Conservation (phyloP, 1,284 basidiomycete species). For the Volvariella volvacea region DNA sequence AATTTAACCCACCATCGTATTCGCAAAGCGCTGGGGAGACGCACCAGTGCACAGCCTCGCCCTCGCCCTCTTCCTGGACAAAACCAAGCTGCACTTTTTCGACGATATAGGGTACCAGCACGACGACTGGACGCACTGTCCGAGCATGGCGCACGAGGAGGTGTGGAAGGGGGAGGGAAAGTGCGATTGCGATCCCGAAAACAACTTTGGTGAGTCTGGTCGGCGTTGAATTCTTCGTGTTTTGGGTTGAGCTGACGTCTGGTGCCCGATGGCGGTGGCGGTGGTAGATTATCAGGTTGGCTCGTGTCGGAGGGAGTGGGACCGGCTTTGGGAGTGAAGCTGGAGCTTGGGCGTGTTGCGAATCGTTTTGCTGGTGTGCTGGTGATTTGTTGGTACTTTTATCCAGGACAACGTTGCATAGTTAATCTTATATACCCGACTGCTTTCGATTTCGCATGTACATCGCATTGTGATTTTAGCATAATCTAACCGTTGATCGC, state of each 20-base stretch:
- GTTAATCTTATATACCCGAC: too few species aligned
- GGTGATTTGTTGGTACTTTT: too few species aligned
- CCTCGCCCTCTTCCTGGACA: constrained; percentile 58
- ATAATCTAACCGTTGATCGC: too few species aligned
- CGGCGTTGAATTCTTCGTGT: background rate
- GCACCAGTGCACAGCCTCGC: constrained; percentile 81
- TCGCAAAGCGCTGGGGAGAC: constrained; percentile 68
- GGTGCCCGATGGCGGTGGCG: background rate
- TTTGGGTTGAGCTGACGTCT: background rate
- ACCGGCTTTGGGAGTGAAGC: constrained; percentile 8
- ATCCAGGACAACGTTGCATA: too few species aligned
- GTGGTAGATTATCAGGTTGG: constrained; percentile 16
- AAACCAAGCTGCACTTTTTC: constrained; percentile 69
- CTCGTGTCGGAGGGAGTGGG: constrained; percentile 17
- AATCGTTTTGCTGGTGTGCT: too few species aligned
- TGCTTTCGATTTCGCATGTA: too few species aligned
- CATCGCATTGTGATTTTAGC: too few species aligned
- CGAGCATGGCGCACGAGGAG: constrained; percentile 31
- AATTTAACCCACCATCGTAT: background rate
- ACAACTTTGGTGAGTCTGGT: constrained; percentile 41
- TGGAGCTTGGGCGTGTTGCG: too few species aligned
- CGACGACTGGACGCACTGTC: constrained; percentile 57
- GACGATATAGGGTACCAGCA: constrained; percentile 56
- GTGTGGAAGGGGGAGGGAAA: constrained; percentile 35
- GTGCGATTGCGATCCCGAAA: constrained; percentile 41